Evolutionary conservation across 2,329 filamentous ascomycete genomes (phyloP).

Genomic region (Fusarium temperatum): DNA sequence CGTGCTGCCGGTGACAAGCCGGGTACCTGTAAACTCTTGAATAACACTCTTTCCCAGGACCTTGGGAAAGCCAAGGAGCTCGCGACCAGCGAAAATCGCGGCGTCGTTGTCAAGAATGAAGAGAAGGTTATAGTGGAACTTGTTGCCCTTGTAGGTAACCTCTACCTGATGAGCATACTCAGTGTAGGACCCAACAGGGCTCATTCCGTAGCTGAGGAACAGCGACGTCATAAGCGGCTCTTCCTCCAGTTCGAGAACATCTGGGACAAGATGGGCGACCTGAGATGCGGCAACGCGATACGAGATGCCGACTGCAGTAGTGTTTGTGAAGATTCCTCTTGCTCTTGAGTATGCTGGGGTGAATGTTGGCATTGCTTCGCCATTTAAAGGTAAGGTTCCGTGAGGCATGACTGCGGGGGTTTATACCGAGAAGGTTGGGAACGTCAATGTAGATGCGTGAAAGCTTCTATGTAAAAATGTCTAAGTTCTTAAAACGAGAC

Average conservation of each 20-base stretch:
- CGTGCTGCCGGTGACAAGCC: not conserved
- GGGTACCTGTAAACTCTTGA: not conserved
- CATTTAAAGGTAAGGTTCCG: not conserved
- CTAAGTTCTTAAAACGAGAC: rapidly evolving
- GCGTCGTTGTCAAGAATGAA: not conserved
- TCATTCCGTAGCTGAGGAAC: not conserved
- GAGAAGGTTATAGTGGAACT: not conserved
- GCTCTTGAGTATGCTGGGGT: not conserved
- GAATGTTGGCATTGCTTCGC: not conserved
- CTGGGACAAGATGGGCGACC: not conserved
- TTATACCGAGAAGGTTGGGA: not conserved
- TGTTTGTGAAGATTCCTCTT: not conserved
- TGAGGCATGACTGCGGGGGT: not conserved
- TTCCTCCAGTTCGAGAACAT: not conserved
- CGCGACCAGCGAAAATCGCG: not conserved
- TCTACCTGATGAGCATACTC: not conserved
- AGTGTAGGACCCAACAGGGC: not conserved
- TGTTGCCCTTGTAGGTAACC: not conserved
- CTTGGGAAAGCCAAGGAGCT: not conserved
- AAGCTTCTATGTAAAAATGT: rapidly evolving
- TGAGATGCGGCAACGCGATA: not conserved
- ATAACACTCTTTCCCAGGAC: not conserved
- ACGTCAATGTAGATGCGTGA: not conserved
- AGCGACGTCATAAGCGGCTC: not conserved
- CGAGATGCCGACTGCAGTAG: not conserved